Evolutionary conservation across 768 basidiomycete species (phyloP).

Genomic region (Auricularia cornea): DNA sequence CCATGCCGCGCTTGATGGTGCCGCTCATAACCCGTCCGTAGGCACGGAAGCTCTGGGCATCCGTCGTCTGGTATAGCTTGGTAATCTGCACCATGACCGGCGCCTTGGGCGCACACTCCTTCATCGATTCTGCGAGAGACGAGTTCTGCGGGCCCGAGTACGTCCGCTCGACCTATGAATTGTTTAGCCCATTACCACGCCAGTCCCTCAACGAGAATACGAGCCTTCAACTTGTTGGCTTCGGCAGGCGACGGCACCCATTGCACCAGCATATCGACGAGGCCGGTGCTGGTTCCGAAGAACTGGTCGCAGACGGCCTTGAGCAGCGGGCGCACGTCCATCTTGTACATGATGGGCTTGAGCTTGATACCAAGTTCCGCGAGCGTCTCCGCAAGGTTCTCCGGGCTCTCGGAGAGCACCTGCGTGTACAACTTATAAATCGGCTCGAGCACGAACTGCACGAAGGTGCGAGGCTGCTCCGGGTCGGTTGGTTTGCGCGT

Average conservation of each 20-base stretch:
- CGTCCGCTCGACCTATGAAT: conserved; percentile 62
- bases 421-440: conserved; percentile 95
- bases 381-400: conserved; percentile 75
- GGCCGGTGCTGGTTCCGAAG: conserved; percentile 82
- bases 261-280: conserved; percentile 87
- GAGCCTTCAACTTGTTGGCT: conserved; percentile 53
- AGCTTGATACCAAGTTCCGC: conserved; percentile 69
- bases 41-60: conserved; percentile 93
- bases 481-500: conserved; percentile 75
- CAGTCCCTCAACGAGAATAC: background rate
- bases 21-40: conserved; percentile 94
- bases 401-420: conserved; percentile 90
- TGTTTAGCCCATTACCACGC: conserved; percentile 1
- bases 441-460: conserved; percentile 93
- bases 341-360: conserved; percentile 93
- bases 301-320: conserved; percentile 94
- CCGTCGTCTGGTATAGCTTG: conserved; percentile 93
- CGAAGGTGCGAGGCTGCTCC: conserved; percentile 76
- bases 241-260: conserved; percentile 78
- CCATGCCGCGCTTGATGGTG: conserved; percentile 72
- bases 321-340: conserved; percentile 92
- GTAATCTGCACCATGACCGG: conserved; percentile 90
- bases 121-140: conserved; percentile 70
- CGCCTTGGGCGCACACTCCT: conserved; percentile 70
- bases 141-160: conserved; percentile 86